Evolutionary conservation across 352 stramenopile genomes (phyloP), one percentile per base, ranked within the genome.

Genomic region (Globisporangium paddicum): DNA sequence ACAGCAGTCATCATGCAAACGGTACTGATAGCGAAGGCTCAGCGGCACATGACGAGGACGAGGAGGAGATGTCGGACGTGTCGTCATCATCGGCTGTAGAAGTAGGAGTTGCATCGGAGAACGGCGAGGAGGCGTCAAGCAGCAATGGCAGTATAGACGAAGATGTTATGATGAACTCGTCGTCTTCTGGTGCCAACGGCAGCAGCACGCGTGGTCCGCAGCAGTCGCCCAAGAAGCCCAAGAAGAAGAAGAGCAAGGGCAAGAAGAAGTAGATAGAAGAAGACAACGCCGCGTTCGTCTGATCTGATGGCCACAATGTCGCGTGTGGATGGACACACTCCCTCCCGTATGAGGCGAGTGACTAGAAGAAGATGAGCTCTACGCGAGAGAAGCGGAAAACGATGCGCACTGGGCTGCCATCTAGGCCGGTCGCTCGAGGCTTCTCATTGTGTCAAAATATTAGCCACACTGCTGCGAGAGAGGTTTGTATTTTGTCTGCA

Each of bases 231-330:
- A 72, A 66, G 66, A 82, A 64, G 63, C 62, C 60, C 14, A 82
- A 81, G 70, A 68, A 69, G 62, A 76, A 77, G 48, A 80, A 71
- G 62, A 82, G 77, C 60, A 79, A 47, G 53, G 74, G 77, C 42
- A 59, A 66, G 41, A 82, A 79, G 70, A 79, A 77, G 75, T 82
- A 76, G 70, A 79, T 55, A 48, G 72, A 75, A 41, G 35, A 11
- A 41, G 35, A n/a, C 10, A 16, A 19, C 13, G 14, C 1, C 9
- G 35, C 18, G n/a, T 11, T n/a, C 32, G 32, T 35, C 8, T 35
- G 32, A 35, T 35, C 32, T 35, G 35, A 41, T 18, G 35, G 13
- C 35, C 10, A 41, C 14, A 18, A 41, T 41, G 35, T 41, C 35
- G 35, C 35, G 35, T 19, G 35, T 18, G 35, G 35, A 41, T 41